phyloP scores from a whole-genome alignment of 73 alveolate species.

The Paraurostyla sp. region DNA sequence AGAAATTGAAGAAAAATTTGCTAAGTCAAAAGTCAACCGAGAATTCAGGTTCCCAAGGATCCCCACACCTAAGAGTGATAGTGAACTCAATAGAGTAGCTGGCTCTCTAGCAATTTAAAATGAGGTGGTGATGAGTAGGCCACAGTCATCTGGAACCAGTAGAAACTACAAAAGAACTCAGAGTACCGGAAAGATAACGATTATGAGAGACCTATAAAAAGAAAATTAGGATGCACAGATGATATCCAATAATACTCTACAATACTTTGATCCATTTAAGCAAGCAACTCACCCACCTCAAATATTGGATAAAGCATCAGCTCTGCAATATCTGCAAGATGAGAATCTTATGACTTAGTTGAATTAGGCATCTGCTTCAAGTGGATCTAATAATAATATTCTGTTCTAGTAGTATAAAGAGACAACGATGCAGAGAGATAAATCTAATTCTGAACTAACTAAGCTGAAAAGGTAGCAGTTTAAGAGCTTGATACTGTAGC shows the following conservation, averaged over 20 bases:
- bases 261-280: too few species aligned
- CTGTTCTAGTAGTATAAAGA: slow-evolving; percentile 11
- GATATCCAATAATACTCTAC: too few species aligned
- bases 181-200: neutral
- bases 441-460: slow-evolving; percentile 13
- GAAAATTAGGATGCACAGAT: too few species aligned
- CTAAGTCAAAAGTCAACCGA: slow-evolving; percentile 29
- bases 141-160: neutral
- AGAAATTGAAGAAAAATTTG: slow-evolving; percentile 59
- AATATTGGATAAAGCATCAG: too few species aligned
- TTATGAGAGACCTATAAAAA: neutral
- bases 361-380: neutral
- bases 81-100: neutral
- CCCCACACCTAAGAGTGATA: neutral
- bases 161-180: neutral
- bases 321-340: too few species aligned
- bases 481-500: neutral
- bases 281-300: too few species aligned
- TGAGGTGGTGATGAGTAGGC: neutral
- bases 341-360: too few species aligned
- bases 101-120: neutral
- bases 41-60: slow-evolving; percentile 10
- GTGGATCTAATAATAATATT: neutral
- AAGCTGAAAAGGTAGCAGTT: neutral
- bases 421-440: slow-evolving; percentile 5